A percentile compares a stretch with the other conserved stretches of the same genome.
Evolutionary conservation across 768 basidiomycete species (phyloP).

Genomic region (Podaxis pistillaris): DNA sequence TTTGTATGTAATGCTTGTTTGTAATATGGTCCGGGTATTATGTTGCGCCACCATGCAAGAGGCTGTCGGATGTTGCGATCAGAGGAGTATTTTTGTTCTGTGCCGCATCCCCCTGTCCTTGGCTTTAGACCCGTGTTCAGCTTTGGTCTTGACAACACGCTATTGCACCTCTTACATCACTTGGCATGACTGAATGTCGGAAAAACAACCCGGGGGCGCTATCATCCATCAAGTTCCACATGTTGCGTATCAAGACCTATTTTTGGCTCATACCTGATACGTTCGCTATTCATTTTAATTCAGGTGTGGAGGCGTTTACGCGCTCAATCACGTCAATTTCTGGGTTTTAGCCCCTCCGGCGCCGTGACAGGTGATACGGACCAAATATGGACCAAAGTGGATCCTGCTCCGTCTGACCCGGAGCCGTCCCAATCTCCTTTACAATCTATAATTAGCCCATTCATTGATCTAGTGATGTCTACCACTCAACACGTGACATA

Average conservation of each 20-base stretch:
- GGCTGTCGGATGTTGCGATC: background rate
- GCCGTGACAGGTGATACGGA: background rate
- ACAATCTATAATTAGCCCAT: constrained; percentile 2
- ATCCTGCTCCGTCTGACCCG: background rate
- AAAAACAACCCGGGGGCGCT: background rate
- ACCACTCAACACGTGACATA: background rate
- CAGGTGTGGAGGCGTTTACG: background rate
- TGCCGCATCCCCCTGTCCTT: background rate
- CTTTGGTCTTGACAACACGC: background rate
- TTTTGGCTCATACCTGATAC: constrained; percentile 1
- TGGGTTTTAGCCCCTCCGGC: background rate
- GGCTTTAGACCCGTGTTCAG: background rate
- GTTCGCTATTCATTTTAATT: background rate
- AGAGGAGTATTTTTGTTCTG: background rate
- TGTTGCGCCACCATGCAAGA: background rate
- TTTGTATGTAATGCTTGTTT: constrained; percentile 13
- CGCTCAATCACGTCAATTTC: background rate
- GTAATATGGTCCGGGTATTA: constrained; percentile 7
- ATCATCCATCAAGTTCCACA: constrained; percentile 5
- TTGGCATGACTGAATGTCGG: constrained; percentile 6
- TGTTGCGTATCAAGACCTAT: background rate
- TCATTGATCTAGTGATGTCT: background rate
- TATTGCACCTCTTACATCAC: background rate
- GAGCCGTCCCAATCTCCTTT: background rate
- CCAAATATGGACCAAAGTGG: background rate